phyloP scores from a whole-genome alignment of 495 filamentous ascomycete species.

The Penicillium mononematosum region DNA sequence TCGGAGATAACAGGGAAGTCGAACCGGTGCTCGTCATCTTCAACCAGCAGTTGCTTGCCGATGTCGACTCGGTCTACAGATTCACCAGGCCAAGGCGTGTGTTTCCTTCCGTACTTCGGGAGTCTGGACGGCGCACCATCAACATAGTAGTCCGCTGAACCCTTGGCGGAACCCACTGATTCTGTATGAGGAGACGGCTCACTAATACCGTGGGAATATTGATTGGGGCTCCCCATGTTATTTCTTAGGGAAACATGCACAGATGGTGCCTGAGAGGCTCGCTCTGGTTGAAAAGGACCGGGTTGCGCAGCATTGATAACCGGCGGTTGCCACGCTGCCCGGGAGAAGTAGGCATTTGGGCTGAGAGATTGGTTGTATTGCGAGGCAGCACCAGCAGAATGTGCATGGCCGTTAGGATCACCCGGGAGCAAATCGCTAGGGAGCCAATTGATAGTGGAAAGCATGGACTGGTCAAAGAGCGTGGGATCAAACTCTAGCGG shows the following conservation, averaged over 20 bases:
- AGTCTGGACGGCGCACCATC: conserved; percentile 36
- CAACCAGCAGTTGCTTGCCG: conserved; percentile 12
- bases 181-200: conserved; percentile 24
- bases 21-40: conserved; percentile 18
- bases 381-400: conserved; percentile 11
- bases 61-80: conserved; percentile 15
- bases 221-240: conserved; percentile 20
- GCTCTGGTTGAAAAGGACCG: conserved; percentile 21
- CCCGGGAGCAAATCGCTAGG: conserved; percentile 28
- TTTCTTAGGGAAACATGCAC: conserved; percentile 24
- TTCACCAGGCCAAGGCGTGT: conserved; percentile 23
- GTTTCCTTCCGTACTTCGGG: conserved; percentile 33
- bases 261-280: conserved; percentile 24
- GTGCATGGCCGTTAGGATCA: conserved; percentile 14
- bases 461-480: conserved; percentile 27
- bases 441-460: conserved; percentile 42
- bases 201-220: conserved; percentile 19
- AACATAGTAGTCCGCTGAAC: conserved; percentile 38
- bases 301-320: conserved; percentile 22
- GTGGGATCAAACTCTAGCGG: conserved; percentile 27
- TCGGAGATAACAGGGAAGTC: conserved; percentile 28
- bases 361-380: conserved; percentile 21
- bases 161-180: conserved; percentile 24
- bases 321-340: conserved; percentile 35
- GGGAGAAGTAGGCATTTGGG: conserved; percentile 21